Percentiles rank a stretch among this genome's conserved stretches.
These are phyloP conservation scores for Macaranga tanarius DNA, from an alignment of 441 rosid species.

Conservation along the genomic window DNA sequence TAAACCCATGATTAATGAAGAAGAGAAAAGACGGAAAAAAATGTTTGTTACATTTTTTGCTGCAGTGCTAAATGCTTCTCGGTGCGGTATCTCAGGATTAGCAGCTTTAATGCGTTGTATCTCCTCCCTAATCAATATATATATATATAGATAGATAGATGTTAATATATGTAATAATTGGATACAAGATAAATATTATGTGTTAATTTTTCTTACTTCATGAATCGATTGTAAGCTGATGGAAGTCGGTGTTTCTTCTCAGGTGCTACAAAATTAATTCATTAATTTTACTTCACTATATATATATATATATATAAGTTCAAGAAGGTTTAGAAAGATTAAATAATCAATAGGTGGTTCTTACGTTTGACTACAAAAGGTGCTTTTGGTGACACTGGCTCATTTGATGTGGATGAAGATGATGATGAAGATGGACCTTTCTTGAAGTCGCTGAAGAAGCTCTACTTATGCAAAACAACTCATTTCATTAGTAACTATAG, in stretches of 20 bases:
- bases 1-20: neutral
- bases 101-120: constrained; percentile 95
- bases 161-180: neutral
- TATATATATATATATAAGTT: too few species aligned
- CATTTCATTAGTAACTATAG: constrained; percentile 20
- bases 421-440: constrained; percentile 73
- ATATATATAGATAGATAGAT: too few species aligned
- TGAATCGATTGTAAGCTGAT: constrained; percentile 96
- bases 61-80: constrained; percentile 96
- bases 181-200: neutral
- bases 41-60: constrained; percentile 72
- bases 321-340: too few species aligned
- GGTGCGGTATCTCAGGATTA: constrained; percentile 92
- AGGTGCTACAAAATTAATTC: constrained; percentile 69
- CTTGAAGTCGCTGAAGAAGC: constrained; percentile 52
- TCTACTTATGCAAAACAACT: constrained; percentile 27
- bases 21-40: neutral
- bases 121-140: constrained; percentile 63
- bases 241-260: constrained; percentile 99
- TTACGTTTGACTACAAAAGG: constrained; percentile 93
- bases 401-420: constrained; percentile 65
- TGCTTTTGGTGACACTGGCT: constrained; percentile 80
- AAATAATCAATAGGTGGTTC: neutral
- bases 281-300: too few species aligned
- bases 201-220: constrained; percentile 58